Percentiles rank a stretch among this genome's conserved stretches.
phyloP scores from a whole-genome alignment of 169 alveolate species.

The Eimeria tenella region DNA sequence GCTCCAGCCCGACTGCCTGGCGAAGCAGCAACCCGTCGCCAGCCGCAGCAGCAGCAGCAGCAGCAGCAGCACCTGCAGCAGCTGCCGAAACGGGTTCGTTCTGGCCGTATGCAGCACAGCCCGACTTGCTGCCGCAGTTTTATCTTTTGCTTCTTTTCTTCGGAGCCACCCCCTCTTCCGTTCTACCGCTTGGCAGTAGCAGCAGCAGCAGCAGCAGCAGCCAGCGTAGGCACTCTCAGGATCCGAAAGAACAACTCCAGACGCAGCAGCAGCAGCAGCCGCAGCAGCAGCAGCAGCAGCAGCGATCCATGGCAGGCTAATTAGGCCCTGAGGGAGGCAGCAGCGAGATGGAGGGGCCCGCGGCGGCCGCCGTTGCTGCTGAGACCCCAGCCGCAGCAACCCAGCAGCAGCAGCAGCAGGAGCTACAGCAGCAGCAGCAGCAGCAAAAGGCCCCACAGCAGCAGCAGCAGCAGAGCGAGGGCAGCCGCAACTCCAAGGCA shows the following conservation, averaged over 20 bases:
- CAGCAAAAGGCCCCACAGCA: conserved; percentile 7
- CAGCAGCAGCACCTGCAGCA: too few relatives aligned
- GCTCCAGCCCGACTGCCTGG: too few relatives aligned
- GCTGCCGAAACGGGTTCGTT: too few relatives aligned
- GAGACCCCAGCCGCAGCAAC: conserved; percentile 4
- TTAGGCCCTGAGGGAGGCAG: background rate
- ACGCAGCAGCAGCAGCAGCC: background rate
- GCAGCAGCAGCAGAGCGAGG: background rate
- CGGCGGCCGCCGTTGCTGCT: conserved; percentile 4
- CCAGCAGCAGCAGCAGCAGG: conserved; percentile 14
- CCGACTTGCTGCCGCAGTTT: too few relatives aligned
- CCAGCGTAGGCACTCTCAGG: too few relatives aligned
- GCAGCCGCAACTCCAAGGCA: background rate
- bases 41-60: too few relatives aligned
- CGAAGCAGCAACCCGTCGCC: too few relatives aligned
- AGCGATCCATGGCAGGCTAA: background rate
- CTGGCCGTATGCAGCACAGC: too few relatives aligned
- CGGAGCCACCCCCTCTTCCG: too few relatives aligned
- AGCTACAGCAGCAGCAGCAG: conserved; percentile 16
- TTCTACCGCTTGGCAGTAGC: too few relatives aligned
- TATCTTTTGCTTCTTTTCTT: too few relatives aligned
- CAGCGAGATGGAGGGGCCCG: conserved; percentile 21
- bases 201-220: conserved; percentile 10
- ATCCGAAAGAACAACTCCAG: background rate
- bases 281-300: conserved; percentile 53